Evolutionary conservation across 768 basidiomycete genomes (phyloP).

Genomic region (Kwoniella shandongensis): DNA sequence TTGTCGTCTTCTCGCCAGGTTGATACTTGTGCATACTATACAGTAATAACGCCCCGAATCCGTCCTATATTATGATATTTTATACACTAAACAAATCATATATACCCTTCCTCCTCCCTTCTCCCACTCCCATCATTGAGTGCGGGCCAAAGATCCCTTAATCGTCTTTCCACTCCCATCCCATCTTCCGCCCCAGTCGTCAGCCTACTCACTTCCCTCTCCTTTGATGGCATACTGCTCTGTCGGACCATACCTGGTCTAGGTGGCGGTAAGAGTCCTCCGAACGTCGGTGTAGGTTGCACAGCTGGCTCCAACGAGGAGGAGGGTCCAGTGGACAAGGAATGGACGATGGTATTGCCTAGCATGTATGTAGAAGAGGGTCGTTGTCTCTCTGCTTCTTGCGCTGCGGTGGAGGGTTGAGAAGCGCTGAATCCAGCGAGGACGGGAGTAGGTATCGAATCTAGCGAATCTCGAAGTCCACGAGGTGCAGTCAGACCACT

Average conservation of each 20-base stretch:
- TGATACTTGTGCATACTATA: too few species aligned
- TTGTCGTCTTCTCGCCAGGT: too few species aligned
- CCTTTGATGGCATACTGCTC: slow-evolving; percentile 1
- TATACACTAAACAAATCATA: too few species aligned
- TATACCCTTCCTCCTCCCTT: slow-evolving; percentile 14
- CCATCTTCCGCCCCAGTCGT: background rate
- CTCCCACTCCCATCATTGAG: too few species aligned
- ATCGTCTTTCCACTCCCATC: slow-evolving; percentile 1
- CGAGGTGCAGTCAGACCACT: too few species aligned
- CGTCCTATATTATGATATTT: too few species aligned
- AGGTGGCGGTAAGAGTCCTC: slow-evolving; percentile 8
- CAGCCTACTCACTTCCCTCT: background rate
- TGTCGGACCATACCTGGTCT: slow-evolving; percentile 9
- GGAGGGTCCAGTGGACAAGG: slow-evolving; percentile 6
- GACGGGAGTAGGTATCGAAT: slow-evolving; percentile 15
- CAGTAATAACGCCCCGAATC: too few species aligned
- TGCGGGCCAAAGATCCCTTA: slow-evolving; percentile 11
- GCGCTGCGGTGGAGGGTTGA: background rate
- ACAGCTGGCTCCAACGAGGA: slow-evolving; percentile 1
- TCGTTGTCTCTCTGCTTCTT: background rate
- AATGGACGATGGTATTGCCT: slow-evolving; percentile 8
- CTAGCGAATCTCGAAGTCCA: slow-evolving; percentile 1
- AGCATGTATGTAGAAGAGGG: too few species aligned
- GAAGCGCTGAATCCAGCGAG: slow-evolving; percentile 5
- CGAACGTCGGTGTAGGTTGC: background rate